phyloP scores from a whole-genome alignment of 2,329 filamentous ascomycete species.

The Lecanoromycetidae sp. region DNA sequence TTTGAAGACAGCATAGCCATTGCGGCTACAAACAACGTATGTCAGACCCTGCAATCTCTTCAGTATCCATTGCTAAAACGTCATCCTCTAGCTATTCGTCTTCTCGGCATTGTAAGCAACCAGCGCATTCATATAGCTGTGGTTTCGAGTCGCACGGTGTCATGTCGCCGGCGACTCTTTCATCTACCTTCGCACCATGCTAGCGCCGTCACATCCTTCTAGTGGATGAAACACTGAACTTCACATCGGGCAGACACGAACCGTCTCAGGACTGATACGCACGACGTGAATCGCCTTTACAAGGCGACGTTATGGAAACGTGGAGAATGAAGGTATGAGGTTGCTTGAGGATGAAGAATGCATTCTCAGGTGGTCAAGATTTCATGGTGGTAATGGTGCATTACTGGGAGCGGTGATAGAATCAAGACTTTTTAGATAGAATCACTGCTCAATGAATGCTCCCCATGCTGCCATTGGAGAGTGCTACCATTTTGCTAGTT shows the following conservation, averaged over 20 bases:
- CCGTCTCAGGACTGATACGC: constrained; percentile 13
- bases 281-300: constrained; percentile 3
- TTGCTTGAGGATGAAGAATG: background rate
- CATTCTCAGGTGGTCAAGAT: background rate
- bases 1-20: constrained; percentile 99
- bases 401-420: background rate
- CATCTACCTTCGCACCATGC: constrained; percentile 1
- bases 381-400: constrained; percentile 6
- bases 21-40: constrained; percentile 97
- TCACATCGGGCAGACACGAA: constrained; percentile 12
- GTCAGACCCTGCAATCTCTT: constrained; percentile 28
- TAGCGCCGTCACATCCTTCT: constrained; percentile 7
- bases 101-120: constrained; percentile 57
- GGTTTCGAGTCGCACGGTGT: background rate
- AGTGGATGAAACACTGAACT: constrained; percentile 11
- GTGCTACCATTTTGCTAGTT: no score
- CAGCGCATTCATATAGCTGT: constrained; percentile 7
- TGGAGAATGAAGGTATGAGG: constrained; percentile 2
- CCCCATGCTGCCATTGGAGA: no score
- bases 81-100: constrained; percentile 51
- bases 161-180: background rate
- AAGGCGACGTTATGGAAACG: constrained; percentile 4
- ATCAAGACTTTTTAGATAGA: background rate
- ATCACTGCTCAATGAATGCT: no score
- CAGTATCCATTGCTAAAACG: background rate